Base-by-base conservation (phyloP, 768 basidiomycete species). In the Suillus subluteus region DNA sequence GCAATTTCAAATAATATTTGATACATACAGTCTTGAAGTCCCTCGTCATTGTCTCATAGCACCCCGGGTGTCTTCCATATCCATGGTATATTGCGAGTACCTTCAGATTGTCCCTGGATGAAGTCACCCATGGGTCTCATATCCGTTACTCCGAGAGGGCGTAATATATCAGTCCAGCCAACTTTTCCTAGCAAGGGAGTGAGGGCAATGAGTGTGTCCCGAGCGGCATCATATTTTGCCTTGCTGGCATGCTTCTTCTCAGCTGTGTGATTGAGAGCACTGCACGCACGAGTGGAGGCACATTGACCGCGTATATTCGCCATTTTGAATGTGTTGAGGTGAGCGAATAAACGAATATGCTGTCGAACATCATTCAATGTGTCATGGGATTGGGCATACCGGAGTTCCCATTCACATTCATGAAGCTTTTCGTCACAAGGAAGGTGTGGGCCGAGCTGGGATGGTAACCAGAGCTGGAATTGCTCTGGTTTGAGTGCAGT, bases 311-410 rank as follows among this genome's bases (percentile, higher is more conserved):
- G 11, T 48, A 48, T 4, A 48, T 48, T 48, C 4, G n/a, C 46
- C n/a, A 12, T n/a, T n/a, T 4, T 48, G 46, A 48, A 48, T 12
- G n/a, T 48, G 9, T 48, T 48, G 26, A 48, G 46, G 46, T 48
- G 46, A 2, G 44, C 3, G 44, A 46, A 46, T 21, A 71, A 44
- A 4, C 59, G 58, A 4, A 72, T 62, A 7, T 43, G 30, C 38
- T 69, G 58, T 21, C 66, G 68, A 46, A 46, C 44, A 46, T 46
- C 21, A 3, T 46, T 46, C 18, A 72, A 62, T 2, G 70, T 23
- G 16, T 69, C 68, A 38, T 66, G 46, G 37, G 67, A 65, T 26
- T 71, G 70, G 1, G 71, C 70, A 38, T 65, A 43, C 16, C 64
- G 68, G 4, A 72, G 66, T 11, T 46, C 32, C 50, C 46, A 52